Percentiles rank a stretch among this genome's conserved stretches.
These are phyloP conservation scores for Penicillium fuscoglaucum DNA, from an alignment of 2,329 filamentous ascomycete species.

Conservation along the genomic window DNA sequence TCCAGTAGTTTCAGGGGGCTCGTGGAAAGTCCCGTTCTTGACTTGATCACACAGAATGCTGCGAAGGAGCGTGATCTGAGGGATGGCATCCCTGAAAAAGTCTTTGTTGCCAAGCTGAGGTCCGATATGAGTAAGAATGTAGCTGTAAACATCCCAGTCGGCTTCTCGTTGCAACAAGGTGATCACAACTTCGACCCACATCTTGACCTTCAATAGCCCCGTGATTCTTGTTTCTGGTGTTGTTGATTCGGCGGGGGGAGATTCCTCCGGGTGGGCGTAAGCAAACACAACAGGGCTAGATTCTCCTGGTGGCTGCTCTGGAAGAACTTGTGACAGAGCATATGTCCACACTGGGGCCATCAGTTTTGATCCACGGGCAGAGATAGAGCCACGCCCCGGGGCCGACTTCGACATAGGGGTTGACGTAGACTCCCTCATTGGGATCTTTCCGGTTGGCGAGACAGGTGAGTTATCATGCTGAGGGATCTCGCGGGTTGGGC, in stretches of 20 bases:
- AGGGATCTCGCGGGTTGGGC: conserved; percentile 38
- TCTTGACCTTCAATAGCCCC: conserved; percentile 57
- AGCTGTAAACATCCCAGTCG: conserved; percentile 93
- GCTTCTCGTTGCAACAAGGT: conserved; percentile 71
- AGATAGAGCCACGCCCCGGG: conserved; percentile 34
- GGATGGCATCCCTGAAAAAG: conserved; percentile 72
- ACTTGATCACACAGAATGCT: conserved; percentile 80
- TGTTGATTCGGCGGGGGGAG: conserved; percentile 29
- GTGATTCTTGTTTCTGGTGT: conserved; percentile 31
- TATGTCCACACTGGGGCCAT: conserved; percentile 58
- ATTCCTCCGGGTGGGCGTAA: conserved; percentile 42
- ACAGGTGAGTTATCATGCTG: conserved; percentile 39
- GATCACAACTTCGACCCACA: conserved; percentile 77
- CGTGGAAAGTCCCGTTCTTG: conserved; percentile 71
- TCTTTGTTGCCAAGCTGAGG: conserved; percentile 88
- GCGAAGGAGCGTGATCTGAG: conserved; percentile 74
- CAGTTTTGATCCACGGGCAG: conserved; percentile 38
- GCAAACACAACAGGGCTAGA: conserved; percentile 55
- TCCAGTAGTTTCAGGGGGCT: conserved; percentile 75
- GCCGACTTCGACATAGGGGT: conserved; percentile 33
- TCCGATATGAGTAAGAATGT: conserved; percentile 79
- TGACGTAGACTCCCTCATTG: conserved; percentile 33
- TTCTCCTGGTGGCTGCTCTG: conserved; percentile 52
- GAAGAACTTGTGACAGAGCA: conserved; percentile 54
- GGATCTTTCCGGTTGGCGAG: conserved; percentile 31